phyloP scores from a whole-genome alignment of 495 filamentous ascomycete genomes.

The Penicillium nucicola region DNA sequence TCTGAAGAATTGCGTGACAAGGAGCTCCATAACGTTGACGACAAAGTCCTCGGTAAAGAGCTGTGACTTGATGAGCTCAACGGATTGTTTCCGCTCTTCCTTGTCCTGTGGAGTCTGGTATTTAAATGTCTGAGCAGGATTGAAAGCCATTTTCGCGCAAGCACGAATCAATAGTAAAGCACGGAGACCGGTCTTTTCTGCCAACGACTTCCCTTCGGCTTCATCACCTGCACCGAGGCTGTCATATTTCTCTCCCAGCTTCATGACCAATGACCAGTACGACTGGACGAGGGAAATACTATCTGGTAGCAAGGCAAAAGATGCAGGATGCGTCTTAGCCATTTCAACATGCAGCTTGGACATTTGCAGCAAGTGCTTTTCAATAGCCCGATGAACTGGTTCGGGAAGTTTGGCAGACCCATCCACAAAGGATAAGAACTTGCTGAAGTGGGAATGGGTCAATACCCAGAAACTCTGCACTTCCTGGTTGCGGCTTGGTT shows the following conservation, averaged over 20 bases:
- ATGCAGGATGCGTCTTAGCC: conserved; percentile 67
- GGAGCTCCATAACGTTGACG: conserved; percentile 70
- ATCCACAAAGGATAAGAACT: conserved; percentile 52
- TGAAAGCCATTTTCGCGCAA: conserved; percentile 79
- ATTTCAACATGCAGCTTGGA: conserved; percentile 90
- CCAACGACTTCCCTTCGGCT: conserved; percentile 51
- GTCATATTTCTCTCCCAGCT: conserved; percentile 68
- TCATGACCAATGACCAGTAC: conserved; percentile 79
- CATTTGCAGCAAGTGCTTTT: conserved; percentile 83
- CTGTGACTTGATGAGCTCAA: conserved; percentile 61
- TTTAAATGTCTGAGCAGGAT: conserved; percentile 73
- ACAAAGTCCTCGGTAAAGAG: conserved; percentile 75
- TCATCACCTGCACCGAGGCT: conserved; percentile 50
- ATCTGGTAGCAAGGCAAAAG: conserved; percentile 76
- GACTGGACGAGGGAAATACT: conserved; percentile 68
- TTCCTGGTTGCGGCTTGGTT: conserved; percentile 71
- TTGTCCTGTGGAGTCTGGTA: conserved; percentile 70
- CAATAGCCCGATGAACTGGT: conserved; percentile 51
- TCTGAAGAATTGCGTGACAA: conserved; percentile 84
- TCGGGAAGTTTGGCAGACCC: conserved; percentile 23
- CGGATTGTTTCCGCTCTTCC: conserved; percentile 62
- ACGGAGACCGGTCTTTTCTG: conserved; percentile 75
- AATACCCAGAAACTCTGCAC: conserved; percentile 75
- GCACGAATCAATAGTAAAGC: conserved; percentile 79
- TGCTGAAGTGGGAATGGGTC: conserved; percentile 66